Evolutionary conservation across 805 yeast species (phyloP).

Genomic region (Monosporozyma aerobia): DNA sequence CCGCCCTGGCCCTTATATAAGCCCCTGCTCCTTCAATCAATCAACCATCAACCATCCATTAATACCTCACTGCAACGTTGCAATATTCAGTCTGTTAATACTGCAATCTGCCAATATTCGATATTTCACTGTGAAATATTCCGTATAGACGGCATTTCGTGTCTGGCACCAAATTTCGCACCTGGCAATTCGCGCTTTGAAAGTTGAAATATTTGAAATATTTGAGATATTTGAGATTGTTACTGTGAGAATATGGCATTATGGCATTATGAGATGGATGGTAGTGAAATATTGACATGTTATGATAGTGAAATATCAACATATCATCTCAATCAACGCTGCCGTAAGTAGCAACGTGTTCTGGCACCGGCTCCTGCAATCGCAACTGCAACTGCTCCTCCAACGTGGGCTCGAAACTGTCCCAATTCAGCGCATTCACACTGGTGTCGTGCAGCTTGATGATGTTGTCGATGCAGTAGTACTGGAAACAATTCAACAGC

Average conservation of each 20-base stretch:
- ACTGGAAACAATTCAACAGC: conserved; percentile 64
- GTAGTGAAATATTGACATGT: too few relatives aligned
- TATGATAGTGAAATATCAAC: too few relatives aligned
- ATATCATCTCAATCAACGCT: background rate
- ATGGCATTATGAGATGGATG: background rate
- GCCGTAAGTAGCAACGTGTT: background rate
- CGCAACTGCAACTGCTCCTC: conserved; percentile 8
- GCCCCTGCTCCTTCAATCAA: background rate
- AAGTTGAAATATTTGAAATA: background rate
- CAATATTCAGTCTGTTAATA: background rate
- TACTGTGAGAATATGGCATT: background rate
- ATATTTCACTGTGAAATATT: too few relatives aligned
- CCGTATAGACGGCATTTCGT: background rate
- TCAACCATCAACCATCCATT: background rate
- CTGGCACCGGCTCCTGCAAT: background rate
- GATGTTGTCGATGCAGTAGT: conserved; percentile 62
- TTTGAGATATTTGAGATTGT: background rate
- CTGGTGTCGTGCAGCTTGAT: conserved; percentile 43
- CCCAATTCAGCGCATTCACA: conserved; percentile 17
- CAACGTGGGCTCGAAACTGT: conserved; percentile 22
- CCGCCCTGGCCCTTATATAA: background rate
- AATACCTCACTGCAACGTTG: background rate
- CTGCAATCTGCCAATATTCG: too few relatives aligned
- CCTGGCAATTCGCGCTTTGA: background rate
- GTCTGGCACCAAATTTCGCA: background rate